phyloP scores from a whole-genome alignment of 306 rosid genomes.

The Vigna nakashimae region DNA sequence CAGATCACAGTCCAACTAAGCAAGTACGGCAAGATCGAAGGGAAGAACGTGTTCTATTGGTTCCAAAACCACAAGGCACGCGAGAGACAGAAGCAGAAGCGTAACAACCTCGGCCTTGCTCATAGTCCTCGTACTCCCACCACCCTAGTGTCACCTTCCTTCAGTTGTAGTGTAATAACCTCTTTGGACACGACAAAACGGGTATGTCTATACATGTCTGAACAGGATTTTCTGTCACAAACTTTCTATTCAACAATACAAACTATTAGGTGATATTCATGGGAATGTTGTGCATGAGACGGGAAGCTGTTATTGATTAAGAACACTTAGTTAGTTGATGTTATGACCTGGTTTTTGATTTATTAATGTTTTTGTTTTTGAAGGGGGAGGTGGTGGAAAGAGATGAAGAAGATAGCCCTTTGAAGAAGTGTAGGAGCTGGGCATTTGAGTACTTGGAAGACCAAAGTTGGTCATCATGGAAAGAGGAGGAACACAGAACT shows the following conservation, averaged over 20 bases:
- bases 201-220: not conserved
- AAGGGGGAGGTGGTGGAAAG: slow-evolving; percentile 57
- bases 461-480: slow-evolving; percentile 46
- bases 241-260: not conserved
- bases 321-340: too few species aligned
- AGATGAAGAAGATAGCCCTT: slow-evolving; percentile 68
- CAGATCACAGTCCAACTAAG: slow-evolving; percentile 79
- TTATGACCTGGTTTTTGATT: not conserved
- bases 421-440: slow-evolving; percentile 85
- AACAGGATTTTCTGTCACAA: too few species aligned
- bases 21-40: slow-evolving; percentile 94
- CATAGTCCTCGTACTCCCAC: slow-evolving; percentile 69
- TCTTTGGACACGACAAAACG: slow-evolving; percentile 39
- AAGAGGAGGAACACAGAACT: slow-evolving; percentile 73
- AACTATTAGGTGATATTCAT: not conserved
- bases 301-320: too few species aligned
- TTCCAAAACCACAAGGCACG: slow-evolving; percentile 98
- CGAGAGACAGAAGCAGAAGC: slow-evolving; percentile 94
- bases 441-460: slow-evolving; percentile 73
- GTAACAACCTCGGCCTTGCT: slow-evolving; percentile 59
- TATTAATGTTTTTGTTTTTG: not conserved
- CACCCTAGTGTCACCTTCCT: slow-evolving; percentile 39
- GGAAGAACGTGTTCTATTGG: slow-evolving; percentile 99
- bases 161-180: slow-evolving; percentile 28
- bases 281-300: too few species aligned